Evolutionary conservation across 2,329 filamentous ascomycete genomes (phyloP).

Genomic region (Talaromyces sp.): DNA sequence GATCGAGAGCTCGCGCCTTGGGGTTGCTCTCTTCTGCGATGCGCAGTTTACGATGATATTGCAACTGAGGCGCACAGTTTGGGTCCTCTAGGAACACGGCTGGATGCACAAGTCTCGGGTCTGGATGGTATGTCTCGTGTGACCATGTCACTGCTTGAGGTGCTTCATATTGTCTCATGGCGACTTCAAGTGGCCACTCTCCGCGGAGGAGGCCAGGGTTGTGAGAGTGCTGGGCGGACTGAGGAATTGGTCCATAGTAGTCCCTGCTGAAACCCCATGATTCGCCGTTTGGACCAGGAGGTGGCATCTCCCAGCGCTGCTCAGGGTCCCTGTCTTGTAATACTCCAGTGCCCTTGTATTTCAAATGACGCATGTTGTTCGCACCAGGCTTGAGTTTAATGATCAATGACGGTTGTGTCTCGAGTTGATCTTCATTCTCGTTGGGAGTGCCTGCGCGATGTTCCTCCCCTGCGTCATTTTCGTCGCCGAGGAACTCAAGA

Average conservation of each 20-base stretch:
- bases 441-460: neutral
- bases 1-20: constrained; percentile 6
- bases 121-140: constrained; percentile 15
- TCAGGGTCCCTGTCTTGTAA: constrained; percentile 18
- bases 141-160: constrained; percentile 17
- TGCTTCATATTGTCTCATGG: constrained; percentile 18
- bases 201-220: constrained; percentile 16
- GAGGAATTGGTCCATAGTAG: constrained; percentile 17
- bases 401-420: constrained; percentile 2
- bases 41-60: constrained; percentile 14
- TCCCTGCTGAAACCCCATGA: constrained; percentile 18
- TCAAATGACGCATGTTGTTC: constrained; percentile 1
- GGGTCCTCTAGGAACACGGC: constrained; percentile 11
- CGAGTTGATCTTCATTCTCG: neutral
- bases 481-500: constrained; percentile 8
- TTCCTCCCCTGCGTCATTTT: neutral
- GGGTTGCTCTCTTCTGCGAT: constrained; percentile 9
- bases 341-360: constrained; percentile 16
- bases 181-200: constrained; percentile 18
- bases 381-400: constrained; percentile 12
- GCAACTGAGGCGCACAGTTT: constrained; percentile 13
- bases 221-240: constrained; percentile 7
- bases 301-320: constrained; percentile 14
- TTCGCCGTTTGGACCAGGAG: constrained; percentile 9
- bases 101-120: constrained; percentile 18